Evolutionary conservation across 352 stramenopile genomes (phyloP).

Genomic region (Blastocystis sp.): DNA sequence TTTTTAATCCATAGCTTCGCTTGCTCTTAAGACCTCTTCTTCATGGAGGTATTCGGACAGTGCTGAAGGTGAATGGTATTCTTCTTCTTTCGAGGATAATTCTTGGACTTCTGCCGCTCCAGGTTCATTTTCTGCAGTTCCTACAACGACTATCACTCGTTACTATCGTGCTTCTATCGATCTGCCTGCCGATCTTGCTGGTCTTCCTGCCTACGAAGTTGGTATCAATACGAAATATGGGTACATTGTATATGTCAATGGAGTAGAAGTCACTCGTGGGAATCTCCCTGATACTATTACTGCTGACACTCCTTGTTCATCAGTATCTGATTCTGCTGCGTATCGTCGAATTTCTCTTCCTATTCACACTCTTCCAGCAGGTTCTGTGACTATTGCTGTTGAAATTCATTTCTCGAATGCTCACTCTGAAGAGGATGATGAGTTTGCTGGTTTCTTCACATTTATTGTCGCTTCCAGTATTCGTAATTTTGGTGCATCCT

Average conservation of each 20-base stretch:
- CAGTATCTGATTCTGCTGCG: not conserved
- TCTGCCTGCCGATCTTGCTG: not conserved
- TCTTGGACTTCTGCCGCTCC: slow-evolving; percentile 4
- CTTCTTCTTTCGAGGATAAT: not conserved
- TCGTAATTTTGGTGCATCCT: not conserved
- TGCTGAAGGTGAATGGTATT: not conserved
- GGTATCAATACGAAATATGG: slow-evolving; percentile 43
- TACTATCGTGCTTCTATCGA: slow-evolving; percentile 21
- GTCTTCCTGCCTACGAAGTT: slow-evolving; percentile 5
- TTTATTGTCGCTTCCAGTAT: not conserved
- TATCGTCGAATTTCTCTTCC: slow-evolving; percentile 22
- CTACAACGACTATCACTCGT: not conserved
- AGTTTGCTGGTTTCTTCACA: slow-evolving; percentile 13
- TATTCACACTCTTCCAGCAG: not conserved
- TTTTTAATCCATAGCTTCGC: not conserved
- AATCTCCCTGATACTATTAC: not conserved
- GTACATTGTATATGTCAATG: slow-evolving; percentile 45
- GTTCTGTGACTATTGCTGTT: not conserved
- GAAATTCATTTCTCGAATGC: not conserved
- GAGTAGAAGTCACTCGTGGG: not conserved
- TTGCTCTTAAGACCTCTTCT: not conserved
- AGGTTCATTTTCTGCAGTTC: not conserved
- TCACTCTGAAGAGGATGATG: not conserved
- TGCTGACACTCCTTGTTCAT: not conserved
- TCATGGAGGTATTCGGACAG: slow-evolving; percentile 50